These are phyloP conservation scores for Cicer yamashitae DNA, from an alignment of 306 rosid genomes.

Conservation along the genomic window DNA sequence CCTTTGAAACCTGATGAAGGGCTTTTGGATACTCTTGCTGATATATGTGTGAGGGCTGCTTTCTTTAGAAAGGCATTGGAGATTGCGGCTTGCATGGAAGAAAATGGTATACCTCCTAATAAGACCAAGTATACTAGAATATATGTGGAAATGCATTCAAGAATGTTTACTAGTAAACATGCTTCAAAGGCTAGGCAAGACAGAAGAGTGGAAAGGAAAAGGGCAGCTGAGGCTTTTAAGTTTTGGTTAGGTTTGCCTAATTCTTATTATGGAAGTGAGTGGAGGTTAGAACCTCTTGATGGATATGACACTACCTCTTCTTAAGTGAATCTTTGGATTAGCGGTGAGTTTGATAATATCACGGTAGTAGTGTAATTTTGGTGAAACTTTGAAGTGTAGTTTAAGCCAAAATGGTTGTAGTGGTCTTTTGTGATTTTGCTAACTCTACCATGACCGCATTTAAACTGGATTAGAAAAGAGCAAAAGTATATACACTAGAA, in stretches of 20 bases:
- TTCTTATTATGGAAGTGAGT: slow-evolving; percentile 95
- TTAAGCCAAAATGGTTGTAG: too few relatives aligned
- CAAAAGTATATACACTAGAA: background rate
- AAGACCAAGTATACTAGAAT: slow-evolving; percentile 91
- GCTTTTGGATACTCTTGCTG: slow-evolving; percentile 85
- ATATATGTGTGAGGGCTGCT: slow-evolving; percentile 95
- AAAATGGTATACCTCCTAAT: slow-evolving; percentile 87
- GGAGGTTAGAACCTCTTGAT: slow-evolving; percentile 79
- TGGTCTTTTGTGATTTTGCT: too few relatives aligned
- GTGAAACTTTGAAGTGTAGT: too few relatives aligned
- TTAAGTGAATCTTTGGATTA: background rate
- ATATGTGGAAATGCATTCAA: slow-evolving; percentile 99
- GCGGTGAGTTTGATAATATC: slow-evolving; percentile 21
- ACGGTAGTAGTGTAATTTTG: too few relatives aligned
- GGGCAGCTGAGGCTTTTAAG: slow-evolving; percentile 99
- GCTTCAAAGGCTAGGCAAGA: slow-evolving; percentile 95
- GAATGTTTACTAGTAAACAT: slow-evolving; percentile 97
- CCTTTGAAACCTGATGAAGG: slow-evolving; percentile 90
- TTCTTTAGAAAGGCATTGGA: slow-evolving; percentile 91
- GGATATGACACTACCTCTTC: slow-evolving; percentile 59
- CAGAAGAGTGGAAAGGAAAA: slow-evolving; percentile 84
- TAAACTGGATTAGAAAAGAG: background rate
- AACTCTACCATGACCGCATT: background rate
- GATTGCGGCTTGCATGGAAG: slow-evolving; percentile 99
- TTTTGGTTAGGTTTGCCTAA: slow-evolving; percentile 97